Conservation (phyloP, 2,329 filamentous ascomycete genomes). For the Pseudocercospora vitis region DNA sequence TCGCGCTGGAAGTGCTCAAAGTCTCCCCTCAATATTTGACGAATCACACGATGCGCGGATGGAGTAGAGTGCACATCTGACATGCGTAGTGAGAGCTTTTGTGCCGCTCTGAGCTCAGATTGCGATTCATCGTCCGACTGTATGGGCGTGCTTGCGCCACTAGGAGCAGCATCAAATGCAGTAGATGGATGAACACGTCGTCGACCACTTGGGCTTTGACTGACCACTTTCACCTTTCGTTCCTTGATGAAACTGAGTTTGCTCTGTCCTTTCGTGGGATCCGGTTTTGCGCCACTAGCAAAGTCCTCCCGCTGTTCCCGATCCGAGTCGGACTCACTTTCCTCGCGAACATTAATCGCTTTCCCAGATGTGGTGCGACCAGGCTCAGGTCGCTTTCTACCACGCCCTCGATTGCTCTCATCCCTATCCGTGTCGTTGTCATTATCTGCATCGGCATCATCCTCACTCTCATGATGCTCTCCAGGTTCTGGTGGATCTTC, state of each 20-base stretch:
- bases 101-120: conserved; percentile 81
- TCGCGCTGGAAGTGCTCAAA: conserved; percentile 73
- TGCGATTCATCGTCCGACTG: conserved; percentile 83
- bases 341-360: conserved; percentile 33
- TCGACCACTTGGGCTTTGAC: conserved; percentile 29
- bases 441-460: conserved; percentile 36
- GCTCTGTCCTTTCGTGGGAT: conserved; percentile 39
- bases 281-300: conserved; percentile 31
- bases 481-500: conserved; percentile 33
- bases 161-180: conserved; percentile 72
- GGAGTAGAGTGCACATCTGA: conserved; percentile 76
- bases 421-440: conserved; percentile 38
- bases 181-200: conserved; percentile 69
- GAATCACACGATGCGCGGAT: conserved; percentile 76
- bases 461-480: conserved; percentile 32
- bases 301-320: conserved; percentile 17
- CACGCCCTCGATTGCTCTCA: conserved; percentile 33
- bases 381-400: conserved; percentile 37
- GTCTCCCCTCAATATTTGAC: conserved; percentile 87
- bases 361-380: conserved; percentile 38
- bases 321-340: conserved; percentile 33
- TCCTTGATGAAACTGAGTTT: conserved; percentile 33
- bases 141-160: conserved; percentile 61
- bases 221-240: conserved; percentile 32
- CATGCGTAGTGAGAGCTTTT: conserved; percentile 77